Evolutionary conservation across 202 grass and related monocot genomes (phyloP).

Genomic region (Hordeum pubiflorum): DNA sequence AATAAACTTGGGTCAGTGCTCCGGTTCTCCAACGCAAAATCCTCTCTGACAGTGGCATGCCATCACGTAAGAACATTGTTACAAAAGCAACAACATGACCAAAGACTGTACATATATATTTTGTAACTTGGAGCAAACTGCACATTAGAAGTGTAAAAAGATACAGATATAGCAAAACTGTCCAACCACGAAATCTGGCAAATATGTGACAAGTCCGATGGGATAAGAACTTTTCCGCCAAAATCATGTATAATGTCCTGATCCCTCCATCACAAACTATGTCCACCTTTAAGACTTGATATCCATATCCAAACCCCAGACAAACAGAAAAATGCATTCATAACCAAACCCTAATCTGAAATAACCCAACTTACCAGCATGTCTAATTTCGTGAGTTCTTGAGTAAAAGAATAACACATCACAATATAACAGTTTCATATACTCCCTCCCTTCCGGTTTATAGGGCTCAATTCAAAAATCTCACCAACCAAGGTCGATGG

Average conservation of each 20-base stretch:
- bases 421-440: constrained; percentile 1
- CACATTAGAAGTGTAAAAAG: constrained; percentile 10
- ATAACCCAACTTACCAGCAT: background rate
- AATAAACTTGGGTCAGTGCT: constrained; percentile 36
- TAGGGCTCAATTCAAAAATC: too few species aligned
- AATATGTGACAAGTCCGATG: background rate
- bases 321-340: background rate
- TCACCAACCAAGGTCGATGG: too few species aligned
- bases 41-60: constrained; percentile 50
- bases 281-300: constrained; percentile 3
- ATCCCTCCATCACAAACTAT: background rate
- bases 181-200: background rate
- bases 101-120: background rate
- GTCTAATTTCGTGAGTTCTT: background rate
- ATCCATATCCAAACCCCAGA: constrained; percentile 4
- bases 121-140: constrained; percentile 11
- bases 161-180: constrained; percentile 9
- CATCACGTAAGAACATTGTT: constrained; percentile 9
- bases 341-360: background rate
- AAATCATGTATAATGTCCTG: background rate
- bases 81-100: background rate
- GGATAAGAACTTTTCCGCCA: background rate
- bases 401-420: background rate
- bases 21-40: constrained; percentile 29
- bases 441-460: too few species aligned